Evolutionary conservation across 208 protist species (phyloP).

Genomic region (Trypanosoma rangeli): DNA sequence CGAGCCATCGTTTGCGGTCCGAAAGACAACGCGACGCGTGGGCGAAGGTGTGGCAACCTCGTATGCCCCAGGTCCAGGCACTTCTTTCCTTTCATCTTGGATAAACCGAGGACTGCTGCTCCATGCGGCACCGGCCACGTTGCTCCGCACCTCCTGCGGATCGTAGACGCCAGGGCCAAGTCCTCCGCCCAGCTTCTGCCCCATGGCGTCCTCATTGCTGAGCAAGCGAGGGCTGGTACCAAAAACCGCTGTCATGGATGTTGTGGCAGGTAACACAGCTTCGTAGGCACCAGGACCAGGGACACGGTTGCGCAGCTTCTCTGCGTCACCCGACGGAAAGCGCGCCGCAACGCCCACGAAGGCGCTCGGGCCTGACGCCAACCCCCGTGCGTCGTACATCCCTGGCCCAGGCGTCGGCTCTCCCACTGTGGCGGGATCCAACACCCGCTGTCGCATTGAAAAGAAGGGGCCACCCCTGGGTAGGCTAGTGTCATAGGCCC

Average conservation of each 20-base stretch:
- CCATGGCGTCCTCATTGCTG: background rate
- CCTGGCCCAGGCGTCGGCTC: constrained; percentile 45
- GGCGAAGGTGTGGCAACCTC: constrained; percentile 23
- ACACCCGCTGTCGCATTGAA: constrained; percentile 19
- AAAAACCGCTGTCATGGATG: constrained; percentile 22
- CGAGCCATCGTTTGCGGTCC: constrained; percentile 16
- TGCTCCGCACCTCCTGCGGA: constrained; percentile 5
- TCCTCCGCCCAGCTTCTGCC: background rate
- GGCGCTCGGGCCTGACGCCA: background rate
- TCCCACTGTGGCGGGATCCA: background rate
- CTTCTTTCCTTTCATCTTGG: background rate
- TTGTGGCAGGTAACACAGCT: background rate
- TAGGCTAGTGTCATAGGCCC: constrained; percentile 29
- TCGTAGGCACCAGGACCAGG: constrained; percentile 40
- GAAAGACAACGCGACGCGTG: constrained; percentile 6
- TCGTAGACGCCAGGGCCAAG: constrained; percentile 59
- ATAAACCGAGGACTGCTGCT: constrained; percentile 18
- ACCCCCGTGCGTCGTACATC: constrained; percentile 41
- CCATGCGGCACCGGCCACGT: constrained; percentile 19
- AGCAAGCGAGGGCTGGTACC: constrained; percentile 42
- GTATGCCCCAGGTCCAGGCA: constrained; percentile 62
- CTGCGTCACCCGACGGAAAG: constrained; percentile 10
- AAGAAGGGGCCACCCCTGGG: constrained; percentile 28
- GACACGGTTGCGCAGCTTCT: constrained; percentile 4
- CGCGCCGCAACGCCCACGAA: constrained; percentile 11